Base-by-base conservation (phyloP, 2,329 filamentous ascomycete species). In the Clarireedia hainanense region DNA sequence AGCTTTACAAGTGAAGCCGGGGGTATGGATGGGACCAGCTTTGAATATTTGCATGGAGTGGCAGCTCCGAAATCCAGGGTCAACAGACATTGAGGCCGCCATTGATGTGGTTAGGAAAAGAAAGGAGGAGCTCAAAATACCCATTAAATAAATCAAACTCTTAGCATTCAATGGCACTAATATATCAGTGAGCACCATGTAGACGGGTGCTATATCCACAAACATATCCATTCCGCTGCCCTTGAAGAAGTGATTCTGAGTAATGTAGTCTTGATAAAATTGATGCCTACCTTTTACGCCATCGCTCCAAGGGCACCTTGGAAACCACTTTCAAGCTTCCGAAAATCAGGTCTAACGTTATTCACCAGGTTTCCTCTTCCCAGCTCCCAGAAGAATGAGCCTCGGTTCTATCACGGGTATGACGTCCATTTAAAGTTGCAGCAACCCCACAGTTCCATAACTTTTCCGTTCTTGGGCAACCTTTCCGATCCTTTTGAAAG, bases 21-120 rank as follows among this genome's bases (percentile, higher is more conserved):
- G 89, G 1, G 84, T 77, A n/a, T 97, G 92, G 92, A 87, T 95
- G 79, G 83, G 83, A 53, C 77, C 79, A 47, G 91, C 91, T 3
- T 73, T 96, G 47, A 86, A 95, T 34, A 75, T 91, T 4, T 88
- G 89, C 58, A 81, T 95, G 71, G 84, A 84, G 58, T 97, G 91
- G 91, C 94, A 97, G 71, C 78, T 97, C 52, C 80, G 89, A 39
- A 83, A 97, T 67, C 89, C 91, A 0, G 76, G 76, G 4, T 75
- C 74, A 56, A 80, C 77, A 3, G 85, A 91, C 59, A 71, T 76
- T 6, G 65, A 73, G 6, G 79, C 75, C 2, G 84, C 79, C 1
- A 72, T 90, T 52, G 77, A 84, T 47, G 81, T 85, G 65, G 77
- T 89, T 24, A 70, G 72, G 47, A 69, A 65, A 20, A 61, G 57